Percentiles rank a stretch among this genome's conserved stretches.
Evolutionary conservation across 371 early-diverging fungal genomes (phyloP).

Genomic region (Mortierella sp.): DNA sequence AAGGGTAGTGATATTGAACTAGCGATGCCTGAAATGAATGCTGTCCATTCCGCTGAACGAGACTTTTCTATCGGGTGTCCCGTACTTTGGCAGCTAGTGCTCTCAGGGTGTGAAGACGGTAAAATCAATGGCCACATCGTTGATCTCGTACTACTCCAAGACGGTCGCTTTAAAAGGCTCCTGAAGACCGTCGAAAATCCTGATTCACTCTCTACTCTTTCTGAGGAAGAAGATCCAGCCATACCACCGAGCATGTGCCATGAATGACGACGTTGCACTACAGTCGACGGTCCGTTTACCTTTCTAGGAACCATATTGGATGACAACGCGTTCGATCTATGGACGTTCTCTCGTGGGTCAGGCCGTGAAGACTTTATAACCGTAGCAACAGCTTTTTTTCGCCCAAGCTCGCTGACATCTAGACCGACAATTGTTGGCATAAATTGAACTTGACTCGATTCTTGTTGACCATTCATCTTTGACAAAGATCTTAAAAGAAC

Average conservation of each 20-base stretch:
- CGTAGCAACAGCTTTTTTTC: constrained; percentile 15
- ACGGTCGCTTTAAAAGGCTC: neutral
- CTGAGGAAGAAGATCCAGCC: neutral
- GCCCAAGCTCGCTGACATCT: constrained; percentile 24
- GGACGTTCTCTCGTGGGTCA: too few relatives aligned
- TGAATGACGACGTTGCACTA: constrained; percentile 13
- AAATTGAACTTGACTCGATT: constrained; percentile 18
- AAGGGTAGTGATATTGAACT: neutral
- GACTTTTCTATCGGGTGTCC: neutral
- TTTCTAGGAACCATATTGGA: too few relatives aligned
- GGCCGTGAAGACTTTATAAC: neutral
- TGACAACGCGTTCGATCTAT: too few relatives aligned
- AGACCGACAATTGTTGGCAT: constrained; percentile 18
- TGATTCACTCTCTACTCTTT: neutral
- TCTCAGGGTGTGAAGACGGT: too few relatives aligned
- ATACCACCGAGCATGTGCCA: constrained; percentile 7
- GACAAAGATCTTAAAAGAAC: constrained; percentile 21
- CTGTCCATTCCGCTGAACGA: constrained; percentile 6
- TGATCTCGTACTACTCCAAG: constrained; percentile 1
- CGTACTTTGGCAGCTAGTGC: neutral
- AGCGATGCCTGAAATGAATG: neutral
- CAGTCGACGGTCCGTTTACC: neutral
- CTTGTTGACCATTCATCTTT: constrained; percentile 5
- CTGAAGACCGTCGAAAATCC: constrained; percentile 10
- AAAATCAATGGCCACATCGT: too few relatives aligned